These are phyloP conservation scores for Maudiozyma bulderi DNA, from an alignment of 805 yeast species.

Conservation along the genomic window DNA sequence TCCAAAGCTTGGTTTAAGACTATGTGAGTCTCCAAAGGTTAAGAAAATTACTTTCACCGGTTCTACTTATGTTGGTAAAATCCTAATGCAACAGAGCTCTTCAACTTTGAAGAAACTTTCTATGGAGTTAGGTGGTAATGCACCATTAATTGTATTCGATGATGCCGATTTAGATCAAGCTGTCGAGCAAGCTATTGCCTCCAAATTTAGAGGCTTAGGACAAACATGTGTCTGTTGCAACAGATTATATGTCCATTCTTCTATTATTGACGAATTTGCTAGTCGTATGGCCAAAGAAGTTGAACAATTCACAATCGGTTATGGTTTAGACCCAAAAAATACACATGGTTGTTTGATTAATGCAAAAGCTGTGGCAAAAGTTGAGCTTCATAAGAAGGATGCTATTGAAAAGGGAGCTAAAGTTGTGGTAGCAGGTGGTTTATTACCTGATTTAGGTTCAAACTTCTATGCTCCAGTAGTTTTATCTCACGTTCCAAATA, in stretches of 20 bases:
- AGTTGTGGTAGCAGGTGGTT: constrained; percentile 43
- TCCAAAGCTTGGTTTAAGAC: constrained; percentile 42
- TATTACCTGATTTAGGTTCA: constrained; percentile 39
- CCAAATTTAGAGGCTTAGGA: constrained; percentile 53
- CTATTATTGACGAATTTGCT: constrained; percentile 41
- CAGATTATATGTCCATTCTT: constrained; percentile 46
- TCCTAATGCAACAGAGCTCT: constrained; percentile 48
- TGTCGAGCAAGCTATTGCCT: constrained; percentile 41
- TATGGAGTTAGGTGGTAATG: constrained; percentile 60
- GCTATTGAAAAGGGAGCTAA: constrained; percentile 48
- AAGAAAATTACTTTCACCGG: constrained; percentile 58
- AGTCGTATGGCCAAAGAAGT: constrained; percentile 38
- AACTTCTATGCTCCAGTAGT: constrained; percentile 49
- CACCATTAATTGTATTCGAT: constrained; percentile 52
- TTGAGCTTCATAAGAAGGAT: constrained; percentile 44
- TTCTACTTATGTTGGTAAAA: constrained; percentile 52
- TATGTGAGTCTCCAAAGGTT: constrained; percentile 40
- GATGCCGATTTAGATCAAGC: constrained; percentile 52
- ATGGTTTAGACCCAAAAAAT: constrained; percentile 41
- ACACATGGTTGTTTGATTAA: constrained; percentile 54
- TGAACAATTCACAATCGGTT: constrained; percentile 41
- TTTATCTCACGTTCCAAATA: constrained; percentile 40
- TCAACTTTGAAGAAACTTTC: constrained; percentile 51
- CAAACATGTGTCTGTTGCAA: constrained; percentile 62
- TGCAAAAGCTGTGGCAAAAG: constrained; percentile 41